Base-by-base conservation (phyloP, 768 basidiomycete genomes). In the Termitomyces sp. region DNA sequence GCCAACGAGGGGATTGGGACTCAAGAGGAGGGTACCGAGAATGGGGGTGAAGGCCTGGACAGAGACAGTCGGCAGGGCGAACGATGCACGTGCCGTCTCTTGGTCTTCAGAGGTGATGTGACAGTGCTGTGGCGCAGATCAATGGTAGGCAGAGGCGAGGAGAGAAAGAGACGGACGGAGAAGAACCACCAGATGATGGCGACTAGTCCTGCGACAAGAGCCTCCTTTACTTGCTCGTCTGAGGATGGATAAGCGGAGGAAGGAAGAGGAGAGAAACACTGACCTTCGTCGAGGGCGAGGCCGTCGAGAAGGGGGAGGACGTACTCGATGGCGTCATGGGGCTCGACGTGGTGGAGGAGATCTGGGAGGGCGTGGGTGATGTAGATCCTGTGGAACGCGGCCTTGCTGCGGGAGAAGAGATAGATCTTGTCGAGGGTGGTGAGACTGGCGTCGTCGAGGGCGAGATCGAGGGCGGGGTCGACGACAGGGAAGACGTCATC, bases 151-250 rank as follows among this genome's bases (percentile, higher is more conserved):
- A 55, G 45, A 7, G 34, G 10, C 10, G 31, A 52, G 50, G 51
- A 59, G 48, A 51, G 45, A 34, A 54, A 60, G 31, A 37, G 10
- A 61, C 69, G 56, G 62, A 85, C 85, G 55, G 86, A 83, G 64
- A 92, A 86, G 73, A 96, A 98, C 86, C 92, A 96, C 93, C 93
- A 97, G 49, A 97, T 82, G 63, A 96, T 83, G 51, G 81, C 75
- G 37, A 91, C 85, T 10, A 98, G 76, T 62, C 91, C 87, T 2
- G 84, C 79, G 1, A 91, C 87, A 24, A 97, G 83, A 6, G 92
- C 90, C 70, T 95, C 94, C 69, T 90, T 91, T 53, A 97, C 92
- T 46, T 79, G 70, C 66, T 96, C 94, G 59, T 96, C 94, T 92
- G 65, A 34, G 41, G 36, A 44, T 36, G 59, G 60, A 20, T 5